Conservation (phyloP, 2,329 filamentous ascomycete genomes). For the Alternaria sp. region DNA sequence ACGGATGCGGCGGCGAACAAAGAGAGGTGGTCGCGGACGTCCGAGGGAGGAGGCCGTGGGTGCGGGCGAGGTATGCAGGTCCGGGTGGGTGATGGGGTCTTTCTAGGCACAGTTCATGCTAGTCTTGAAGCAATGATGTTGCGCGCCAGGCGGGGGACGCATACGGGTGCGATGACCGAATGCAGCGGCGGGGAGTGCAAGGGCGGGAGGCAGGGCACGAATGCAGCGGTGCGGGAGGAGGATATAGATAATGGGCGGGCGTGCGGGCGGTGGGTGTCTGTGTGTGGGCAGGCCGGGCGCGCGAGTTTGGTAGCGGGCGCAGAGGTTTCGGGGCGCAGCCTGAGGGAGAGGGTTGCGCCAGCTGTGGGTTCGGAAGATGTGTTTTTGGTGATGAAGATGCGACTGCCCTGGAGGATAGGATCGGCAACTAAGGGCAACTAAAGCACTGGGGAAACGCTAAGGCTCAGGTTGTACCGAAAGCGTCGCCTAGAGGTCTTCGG, state of each 20-base stretch:
- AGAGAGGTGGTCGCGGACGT: slow-evolving; percentile 19
- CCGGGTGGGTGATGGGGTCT: neutral
- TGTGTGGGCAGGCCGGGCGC: neutral
- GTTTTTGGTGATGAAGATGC: slow-evolving; percentile 14
- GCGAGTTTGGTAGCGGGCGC: slow-evolving; percentile 8
- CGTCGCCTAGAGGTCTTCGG: slow-evolving; percentile 6
- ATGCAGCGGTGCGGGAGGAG: neutral
- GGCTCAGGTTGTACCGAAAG: slow-evolving; percentile 6
- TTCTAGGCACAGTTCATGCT: slow-evolving; percentile 48
- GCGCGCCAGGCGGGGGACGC: slow-evolving; percentile 49
- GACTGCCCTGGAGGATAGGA: slow-evolving; percentile 21
- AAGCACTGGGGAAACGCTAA: slow-evolving; percentile 24
- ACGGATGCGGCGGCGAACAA: slow-evolving; percentile 32
- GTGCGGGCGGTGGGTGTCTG: neutral
- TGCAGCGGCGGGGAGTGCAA: slow-evolving; percentile 39
- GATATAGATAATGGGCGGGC: slow-evolving; percentile 4
- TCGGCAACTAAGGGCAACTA: slow-evolving; percentile 30
- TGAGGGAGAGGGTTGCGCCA: slow-evolving; percentile 7
- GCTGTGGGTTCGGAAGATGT: slow-evolving; percentile 14
- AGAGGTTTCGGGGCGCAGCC: neutral
- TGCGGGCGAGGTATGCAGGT: neutral
- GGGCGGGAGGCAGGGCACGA: slow-evolving; percentile 25
- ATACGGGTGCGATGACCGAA: slow-evolving; percentile 40
- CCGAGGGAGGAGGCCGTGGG: slow-evolving; percentile 30
- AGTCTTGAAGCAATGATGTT: slow-evolving; percentile 46